phyloP scores from a whole-genome alignment of 495 filamentous ascomycete species.

The Hyaloscypha finlandica region DNA sequence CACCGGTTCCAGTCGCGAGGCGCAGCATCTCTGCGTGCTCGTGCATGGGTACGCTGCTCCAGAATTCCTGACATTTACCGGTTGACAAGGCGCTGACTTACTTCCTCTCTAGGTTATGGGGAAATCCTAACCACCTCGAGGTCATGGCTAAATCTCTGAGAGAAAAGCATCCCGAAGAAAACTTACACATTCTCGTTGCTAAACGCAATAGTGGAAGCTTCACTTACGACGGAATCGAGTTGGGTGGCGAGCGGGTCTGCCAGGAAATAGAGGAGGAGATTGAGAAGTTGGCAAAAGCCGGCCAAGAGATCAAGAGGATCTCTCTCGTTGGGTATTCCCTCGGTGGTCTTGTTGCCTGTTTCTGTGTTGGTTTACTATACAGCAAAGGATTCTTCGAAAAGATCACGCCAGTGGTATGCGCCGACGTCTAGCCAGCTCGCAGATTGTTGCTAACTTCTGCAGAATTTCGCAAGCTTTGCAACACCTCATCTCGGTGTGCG shows the following conservation, averaged over 20 bases:
- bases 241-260: conserved; percentile 84
- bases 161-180: conserved; percentile 56
- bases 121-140: conserved; percentile 81
- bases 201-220: conserved; percentile 79
- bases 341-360: conserved; percentile 84
- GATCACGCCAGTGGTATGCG: conserved; percentile 68
- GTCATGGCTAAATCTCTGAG: conserved; percentile 69
- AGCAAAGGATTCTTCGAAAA: conserved; percentile 76
- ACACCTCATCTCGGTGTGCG: conserved; percentile 87
- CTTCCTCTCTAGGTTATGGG: conserved; percentile 69
- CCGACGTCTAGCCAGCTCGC: background rate
- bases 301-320: conserved; percentile 73
- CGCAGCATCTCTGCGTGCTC: conserved; percentile 85
- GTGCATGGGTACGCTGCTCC: conserved; percentile 74
- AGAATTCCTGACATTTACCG: background rate
- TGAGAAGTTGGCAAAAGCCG: conserved; percentile 60
- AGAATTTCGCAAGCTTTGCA: conserved; percentile 94
- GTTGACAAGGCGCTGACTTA: background rate
- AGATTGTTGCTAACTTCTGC: background rate
- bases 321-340: conserved; percentile 90
- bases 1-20: conserved; percentile 39
- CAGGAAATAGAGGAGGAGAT: conserved; percentile 85
- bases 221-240: conserved; percentile 94
- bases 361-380: conserved; percentile 82
- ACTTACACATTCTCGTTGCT: conserved; percentile 70